Evolutionary conservation across 768 basidiomycete species (phyloP), one percentile per base, ranked within the genome.

Genomic region (Mycena pura): DNA sequence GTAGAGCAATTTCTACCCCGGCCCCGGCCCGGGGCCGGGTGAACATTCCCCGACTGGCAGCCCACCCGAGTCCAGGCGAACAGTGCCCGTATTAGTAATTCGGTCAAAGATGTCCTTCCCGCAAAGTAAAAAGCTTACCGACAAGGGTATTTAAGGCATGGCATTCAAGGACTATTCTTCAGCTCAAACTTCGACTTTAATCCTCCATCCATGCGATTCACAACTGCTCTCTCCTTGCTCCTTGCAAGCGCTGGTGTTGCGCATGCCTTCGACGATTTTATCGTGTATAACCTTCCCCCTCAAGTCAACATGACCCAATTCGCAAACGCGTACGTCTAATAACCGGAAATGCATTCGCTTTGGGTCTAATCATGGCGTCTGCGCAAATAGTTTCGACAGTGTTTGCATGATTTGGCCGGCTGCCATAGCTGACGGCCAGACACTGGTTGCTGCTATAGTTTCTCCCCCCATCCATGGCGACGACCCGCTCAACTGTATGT

Each of bases 181-280:
- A 45, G 31, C n/a, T n/a, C n/a, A n/a, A n/a, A n/a, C n/a, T 44
- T 36, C 39, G 29, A 44, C 43, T 54, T 43, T 25, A 32, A 44
- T 44, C 53, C 29, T 9, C 31, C 53, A n/a, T n/a, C n/a, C n/a
- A 54, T 54, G 53, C 41, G 53, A 54, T 44, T 54, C 53, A 54
- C 53, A 32, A 43, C 41, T 54, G 31, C 53, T 44, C n/a, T 54
- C 32, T 32, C 53, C 45, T 54, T 54, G 19, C 41, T 54, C 43
- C 9, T 54, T 25, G 39, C 53, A 44, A 54, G 53, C 27, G 31
- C 41, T 44, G 53, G 53, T 31, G 41, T 54, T 54, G 53, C 45
- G 41, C 53, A 32, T 43, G 53, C 53, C 31, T 22, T 54, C 22
- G 53, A 54, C 53, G 45, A 54, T 32, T 54, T 44, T 43, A 40